Evolutionary conservation across 2,329 filamentous ascomycete species (phyloP), one percentile per base, ranked within the genome.

Genomic region (Calonectria henricotiae): DNA sequence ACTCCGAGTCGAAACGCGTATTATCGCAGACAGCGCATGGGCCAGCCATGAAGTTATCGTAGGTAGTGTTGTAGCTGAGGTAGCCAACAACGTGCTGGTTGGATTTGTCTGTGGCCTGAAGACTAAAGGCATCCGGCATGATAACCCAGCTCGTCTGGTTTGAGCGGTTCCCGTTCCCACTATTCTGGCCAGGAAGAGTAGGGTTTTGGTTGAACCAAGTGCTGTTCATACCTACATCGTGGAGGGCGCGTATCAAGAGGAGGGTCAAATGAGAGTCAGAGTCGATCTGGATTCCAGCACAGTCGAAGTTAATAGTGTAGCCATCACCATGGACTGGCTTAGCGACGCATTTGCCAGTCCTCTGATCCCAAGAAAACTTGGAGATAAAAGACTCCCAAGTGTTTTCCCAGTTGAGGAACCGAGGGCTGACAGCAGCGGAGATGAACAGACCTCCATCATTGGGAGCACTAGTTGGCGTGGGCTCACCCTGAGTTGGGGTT

Each of bases 171-270:
- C 72, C 63, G 32, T 78, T 79, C 66, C 77, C 77, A 32, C 74
- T 77, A 65, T 77, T 79, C 47, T 75, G 78, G 4, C 78, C 77
- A 17, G 82, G 82, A 13, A 83, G 74, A n/a, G 74, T 71, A 11
- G 82, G 82, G 43, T 81, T 83, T 67, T 83, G 82, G 65, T 82
- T 83, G 74, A 83, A 83, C 78, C 81, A 82, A 43, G 82, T 77
- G 72, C 82, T 83, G 70, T 80, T 82, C 60, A 82, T 67, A 8
- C 82, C 82, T 39, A 83, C 75, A 43, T 83, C 81, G 17, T 77
- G 77, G 9, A 83, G 79, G 51, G 82, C 81, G 62, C 83, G 82
- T 75, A 83, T 82, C 63, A 83, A 69, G 9, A 83, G 75, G 11
- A 83, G 80, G 3, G 82, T 83, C 79, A 83, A 77, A 69, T 83